Conservation (phyloP, 768 basidiomycete genomes). For the Dacryopinax primogenitus region DNA sequence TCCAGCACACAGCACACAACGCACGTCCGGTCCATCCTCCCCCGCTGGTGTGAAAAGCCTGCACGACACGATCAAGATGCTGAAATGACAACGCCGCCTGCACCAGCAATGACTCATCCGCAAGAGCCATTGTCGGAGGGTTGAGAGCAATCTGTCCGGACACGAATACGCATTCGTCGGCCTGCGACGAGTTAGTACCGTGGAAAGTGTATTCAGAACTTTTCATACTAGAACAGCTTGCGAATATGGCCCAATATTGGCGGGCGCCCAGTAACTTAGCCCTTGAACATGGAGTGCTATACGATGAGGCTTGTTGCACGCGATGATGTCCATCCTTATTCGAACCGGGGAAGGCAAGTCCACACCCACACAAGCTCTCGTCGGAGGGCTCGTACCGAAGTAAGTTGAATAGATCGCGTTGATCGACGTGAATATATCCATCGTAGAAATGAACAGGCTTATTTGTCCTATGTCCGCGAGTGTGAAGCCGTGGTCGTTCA, state of each 20-base stretch:
- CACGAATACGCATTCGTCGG: conserved; percentile 62
- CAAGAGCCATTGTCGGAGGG: conserved; percentile 57
- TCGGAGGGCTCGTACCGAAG: conserved; percentile 85
- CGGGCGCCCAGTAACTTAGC: conserved; percentile 96
- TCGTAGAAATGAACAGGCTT: conserved; percentile 69
- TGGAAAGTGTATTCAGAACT: background rate
- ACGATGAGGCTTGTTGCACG: conserved; percentile 38
- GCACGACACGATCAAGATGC: conserved; percentile 57
- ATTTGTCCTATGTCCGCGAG: conserved; percentile 58
- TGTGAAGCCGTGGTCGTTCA: conserved; percentile 37
- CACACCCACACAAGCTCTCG: conserved; percentile 85
- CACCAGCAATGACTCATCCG: conserved; percentile 43
- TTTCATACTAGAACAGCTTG: conserved; percentile 68
- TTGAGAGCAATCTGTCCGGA: conserved; percentile 93
- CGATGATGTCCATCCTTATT: conserved; percentile 67
- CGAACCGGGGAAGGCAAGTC: conserved; percentile 46
- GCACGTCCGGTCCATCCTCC: conserved; percentile 50
- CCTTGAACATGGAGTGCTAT: conserved; percentile 87
- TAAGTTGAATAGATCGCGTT: conserved; percentile 68
- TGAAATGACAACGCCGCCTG: conserved; percentile 70
- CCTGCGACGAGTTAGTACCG: conserved; percentile 33
- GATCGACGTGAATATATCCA: conserved; percentile 61
- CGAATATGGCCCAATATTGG: conserved; percentile 97
- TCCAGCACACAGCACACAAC: conserved; percentile 62
- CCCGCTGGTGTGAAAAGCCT: conserved; percentile 42